Evolutionary conservation across 2,329 filamentous ascomycete species (phyloP).

Genomic region (Ophiobolus disseminans): DNA sequence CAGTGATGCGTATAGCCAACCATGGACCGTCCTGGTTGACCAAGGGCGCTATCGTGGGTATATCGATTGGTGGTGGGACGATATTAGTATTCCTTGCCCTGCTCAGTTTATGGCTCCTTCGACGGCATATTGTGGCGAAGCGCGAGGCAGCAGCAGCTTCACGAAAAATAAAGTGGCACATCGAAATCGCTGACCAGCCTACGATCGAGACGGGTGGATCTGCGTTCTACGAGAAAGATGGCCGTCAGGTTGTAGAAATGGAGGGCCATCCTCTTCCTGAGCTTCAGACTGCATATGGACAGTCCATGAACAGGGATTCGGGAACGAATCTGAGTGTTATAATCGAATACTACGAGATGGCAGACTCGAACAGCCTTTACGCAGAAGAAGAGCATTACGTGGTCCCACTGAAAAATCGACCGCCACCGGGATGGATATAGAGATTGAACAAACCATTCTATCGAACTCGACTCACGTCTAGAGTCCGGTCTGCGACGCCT

Average conservation of each 20-base stretch:
- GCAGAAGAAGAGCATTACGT: background rate
- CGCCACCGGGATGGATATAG: constrained; percentile 6
- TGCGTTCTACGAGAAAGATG: constrained; percentile 13
- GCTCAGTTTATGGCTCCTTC: background rate
- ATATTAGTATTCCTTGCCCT: background rate
- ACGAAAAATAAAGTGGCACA: background rate
- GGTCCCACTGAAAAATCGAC: background rate
- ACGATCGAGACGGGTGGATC: constrained; percentile 10
- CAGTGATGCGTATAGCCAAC: background rate
- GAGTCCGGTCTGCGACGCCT: no score
- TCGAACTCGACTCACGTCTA: background rate
- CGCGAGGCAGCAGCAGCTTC: no score
- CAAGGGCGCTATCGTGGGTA: constrained; percentile 1
- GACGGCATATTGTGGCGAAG: background rate
- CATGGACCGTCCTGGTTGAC: background rate
- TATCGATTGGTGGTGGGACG: constrained; percentile 2
- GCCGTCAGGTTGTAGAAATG: constrained; percentile 12
- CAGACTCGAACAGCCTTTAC: background rate
- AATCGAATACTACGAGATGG: constrained; percentile 5
- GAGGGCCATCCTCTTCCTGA: constrained; percentile 9
- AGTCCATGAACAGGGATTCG: background rate
- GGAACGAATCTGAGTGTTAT: background rate
- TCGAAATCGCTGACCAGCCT: constrained; percentile 8
- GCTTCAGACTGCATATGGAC: constrained; percentile 1
- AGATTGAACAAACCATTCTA: background rate